Evolutionary conservation across 2,329 filamentous ascomycete genomes (phyloP), one percentile per base, ranked within the genome.

Genomic region (Podosphaera aphanis): DNA sequence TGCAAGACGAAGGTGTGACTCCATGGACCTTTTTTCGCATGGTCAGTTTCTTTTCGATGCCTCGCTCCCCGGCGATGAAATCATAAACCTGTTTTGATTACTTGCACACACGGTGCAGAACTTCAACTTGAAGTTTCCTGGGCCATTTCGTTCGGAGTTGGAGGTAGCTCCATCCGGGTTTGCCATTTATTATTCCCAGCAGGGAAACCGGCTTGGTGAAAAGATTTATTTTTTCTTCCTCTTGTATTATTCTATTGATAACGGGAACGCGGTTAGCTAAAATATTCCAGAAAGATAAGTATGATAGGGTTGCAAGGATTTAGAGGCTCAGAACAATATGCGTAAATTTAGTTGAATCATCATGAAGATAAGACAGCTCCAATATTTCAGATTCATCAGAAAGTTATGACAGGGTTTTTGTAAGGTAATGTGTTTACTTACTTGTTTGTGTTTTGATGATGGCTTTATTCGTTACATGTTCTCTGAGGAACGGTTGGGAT

Each of bases 71-170:
- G 8, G 19, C 8, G 15, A 37, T 44, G 23, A 49, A 33, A 35
- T 46, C 46, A 33, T 33, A 40, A 68, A 93, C 75, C 90, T 77
- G 59, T 98, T 98, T 62, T 98, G 85, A 57, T 98, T 98, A 57
- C 85, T 93, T 6, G 90, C 90, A 64, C 90, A 98, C n/a, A 98
- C 88, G 2, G 90, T 95, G 67, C 86, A 94, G 64, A 95, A 94
- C 59, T 83, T 92, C 50, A 98, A 72, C 64, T 90, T 93, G 70
- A 78, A 93, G 45, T 70, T 73, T n/a, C 50, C 53, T 43, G 50
- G 48, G 46, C 59, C 55, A 48, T 37, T 45, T 6, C 50, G 46
- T 39, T 53, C 50, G 27, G 50, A 52, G 45, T 55, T 55, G 16
- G 50, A 20, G 8, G 37, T 46, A 15, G 47, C 45, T 25, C 23